Evolutionary conservation across 257 asterid species (phyloP), one percentile per base, ranked within the genome.

Genomic region (Voacanga thouarsii): DNA sequence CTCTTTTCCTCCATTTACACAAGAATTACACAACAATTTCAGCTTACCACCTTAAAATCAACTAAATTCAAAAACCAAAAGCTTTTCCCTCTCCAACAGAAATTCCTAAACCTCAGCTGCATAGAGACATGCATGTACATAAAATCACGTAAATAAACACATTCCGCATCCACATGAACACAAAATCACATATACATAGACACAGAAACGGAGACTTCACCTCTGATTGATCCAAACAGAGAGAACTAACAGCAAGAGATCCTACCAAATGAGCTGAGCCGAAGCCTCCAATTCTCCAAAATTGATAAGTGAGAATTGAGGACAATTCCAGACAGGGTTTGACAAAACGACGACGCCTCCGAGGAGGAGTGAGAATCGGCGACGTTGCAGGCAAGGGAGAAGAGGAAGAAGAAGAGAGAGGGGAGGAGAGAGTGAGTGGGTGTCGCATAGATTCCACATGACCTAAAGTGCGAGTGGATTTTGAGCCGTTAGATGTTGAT

Each of bases 371-470:
- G 65, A n/a, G 1, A n/a, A 43, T 21, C 78, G 79, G 57, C 56
- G 76, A 81, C 75, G 74, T n/a, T 21, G 72, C 39, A 44, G 71
- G 41, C 57, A n/a, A n/a, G n/a, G n/a, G 63, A 26, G 64, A 21
- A n/a, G 21, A 24, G 2, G 41, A 39, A 18, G 41, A 5, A 60
- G 49, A 44, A 50, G 69, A 59, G 65, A 43, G 63, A 45, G 79
- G 28, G 18, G 6, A 30, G 26, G 80, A 30, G 81, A 72, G 72
- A 77, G 72, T 64, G 76, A 33, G 79, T 56, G 76, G 79, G 84
- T 81, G 82, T 41, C 74, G 79, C 79, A 77, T 55, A 66, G 82
- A 81, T 73, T 64, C 72, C 77, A 19, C 49, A 44, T 65, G 81
- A 65, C 79, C 79, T 72, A 81, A 12, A 24, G 64, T 7, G 28